phyloP scores from a whole-genome alignment of 495 filamentous ascomycete genomes.

The Aspergillus affinis region DNA sequence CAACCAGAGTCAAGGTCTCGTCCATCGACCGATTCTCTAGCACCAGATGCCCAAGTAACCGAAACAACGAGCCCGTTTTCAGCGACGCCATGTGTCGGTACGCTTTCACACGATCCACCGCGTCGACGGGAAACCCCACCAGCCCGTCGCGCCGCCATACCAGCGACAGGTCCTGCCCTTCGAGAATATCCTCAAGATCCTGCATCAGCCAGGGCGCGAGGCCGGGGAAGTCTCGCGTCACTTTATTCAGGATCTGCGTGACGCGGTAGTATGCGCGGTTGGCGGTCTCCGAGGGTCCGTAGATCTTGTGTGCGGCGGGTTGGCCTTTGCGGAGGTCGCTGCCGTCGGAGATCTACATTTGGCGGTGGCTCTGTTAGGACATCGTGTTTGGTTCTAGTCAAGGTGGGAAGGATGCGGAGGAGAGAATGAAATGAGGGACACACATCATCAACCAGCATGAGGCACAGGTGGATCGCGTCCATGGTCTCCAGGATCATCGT shows the following conservation, averaged over 20 bases:
- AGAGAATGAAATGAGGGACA: not conserved
- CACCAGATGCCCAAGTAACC: conserved; percentile 22
- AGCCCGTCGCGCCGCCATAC: conserved; percentile 35
- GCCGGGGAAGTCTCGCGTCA: conserved; percentile 16
- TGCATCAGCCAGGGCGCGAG: conserved; percentile 25
- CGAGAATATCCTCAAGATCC: conserved; percentile 28
- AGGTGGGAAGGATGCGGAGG: not conserved
- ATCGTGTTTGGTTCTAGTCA: not conserved
- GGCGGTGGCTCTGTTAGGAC: not conserved
- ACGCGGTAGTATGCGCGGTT: conserved; percentile 32
- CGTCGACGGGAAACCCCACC: conserved; percentile 10
- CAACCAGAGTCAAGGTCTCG: conserved; percentile 20
- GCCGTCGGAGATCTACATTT: conserved; percentile 24
- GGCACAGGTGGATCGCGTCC: conserved; percentile 33
- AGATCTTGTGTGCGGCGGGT: conserved; percentile 30
- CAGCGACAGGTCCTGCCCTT: conserved; percentile 34
- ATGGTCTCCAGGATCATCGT: conserved; percentile 28
- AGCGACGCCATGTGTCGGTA: conserved; percentile 22
- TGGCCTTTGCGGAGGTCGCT: conserved; percentile 31
- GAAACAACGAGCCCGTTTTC: conserved; percentile 26
- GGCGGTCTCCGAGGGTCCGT: conserved; percentile 30
- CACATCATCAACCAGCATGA: conserved; percentile 38
- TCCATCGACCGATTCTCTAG: conserved; percentile 21
- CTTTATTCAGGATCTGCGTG: conserved; percentile 23
- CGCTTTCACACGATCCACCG: conserved; percentile 12